Percentiles rank a stretch among this genome's conserved stretches.
Conservation (phyloP, 139 green algal genomes). For the Chlamydomonas sp. region DNA sequence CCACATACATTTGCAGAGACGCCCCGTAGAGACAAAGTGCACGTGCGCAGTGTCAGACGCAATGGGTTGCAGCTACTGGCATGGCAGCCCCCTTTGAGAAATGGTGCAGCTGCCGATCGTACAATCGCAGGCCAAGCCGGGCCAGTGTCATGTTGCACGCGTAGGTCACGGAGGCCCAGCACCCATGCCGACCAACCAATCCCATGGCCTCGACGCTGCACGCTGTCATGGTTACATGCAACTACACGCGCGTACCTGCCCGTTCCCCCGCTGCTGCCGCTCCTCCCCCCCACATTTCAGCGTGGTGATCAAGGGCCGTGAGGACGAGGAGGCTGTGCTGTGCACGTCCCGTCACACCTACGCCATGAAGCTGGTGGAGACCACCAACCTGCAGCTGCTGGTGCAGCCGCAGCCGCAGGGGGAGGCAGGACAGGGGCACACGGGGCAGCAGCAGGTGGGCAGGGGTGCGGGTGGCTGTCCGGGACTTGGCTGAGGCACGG, state of each 20-base stretch:
- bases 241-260: not conserved
- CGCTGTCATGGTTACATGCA: not conserved
- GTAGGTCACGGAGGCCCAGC: not conserved
- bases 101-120: no score
- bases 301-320: conserved; percentile 58
- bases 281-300: conserved; percentile 5
- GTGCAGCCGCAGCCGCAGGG: conserved; percentile 29
- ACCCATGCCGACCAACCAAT: not conserved
- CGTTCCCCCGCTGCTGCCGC: not conserved
- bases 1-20: no score
- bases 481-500: no score
- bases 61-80: no score
- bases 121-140: no score
- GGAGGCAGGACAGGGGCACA: not conserved
- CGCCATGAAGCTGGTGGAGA: conserved; percentile 66
- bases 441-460: not conserved
- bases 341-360: conserved; percentile 56
- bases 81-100: no score
- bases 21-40: no score
- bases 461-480: no score
- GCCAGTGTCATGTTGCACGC: no score
- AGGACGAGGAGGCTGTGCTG: conserved; percentile 57
- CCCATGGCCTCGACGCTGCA: not conserved
- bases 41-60: no score
- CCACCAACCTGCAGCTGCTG: conserved; percentile 63